Base-by-base conservation (phyloP, 768 basidiomycete genomes). In the Russula vinacea region DNA sequence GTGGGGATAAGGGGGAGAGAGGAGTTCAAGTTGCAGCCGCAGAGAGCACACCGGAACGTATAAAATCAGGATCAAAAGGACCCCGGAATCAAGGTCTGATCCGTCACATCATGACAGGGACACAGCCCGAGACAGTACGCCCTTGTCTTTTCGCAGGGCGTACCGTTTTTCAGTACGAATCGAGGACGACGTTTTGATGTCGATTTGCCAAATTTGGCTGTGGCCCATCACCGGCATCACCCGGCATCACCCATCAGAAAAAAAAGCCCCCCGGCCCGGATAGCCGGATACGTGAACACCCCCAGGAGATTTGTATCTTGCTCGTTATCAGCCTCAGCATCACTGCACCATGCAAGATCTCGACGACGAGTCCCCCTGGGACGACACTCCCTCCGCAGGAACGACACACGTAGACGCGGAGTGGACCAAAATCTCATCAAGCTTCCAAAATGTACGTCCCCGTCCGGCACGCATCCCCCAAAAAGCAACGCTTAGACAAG, bases 351-450 rank as follows among this genome's bases (percentile, higher is more conserved):
- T 29, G 1, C 62, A 55, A 26, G 35, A 55, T 9, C 9, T 10
- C 9, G 49, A 62, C 9, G 49, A 62, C 22, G 56, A 62, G 3
- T 62, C 62, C 1, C 62, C 62, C 8, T 62, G 62, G 62, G 62
- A 56, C 5, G 62, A 62, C 26, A 7, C 49, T 0, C n/a, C 37
- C 13, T 9, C 37, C 40, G 39, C 47, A 11, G n/a, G 24, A 1
- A 10, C 10, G 24, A 5, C 59, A 11, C 64, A 60, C 53, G 32
- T 49, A 29, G 64, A 65, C 32, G 73, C 78, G 3, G 88, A 91
- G 70, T 91, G 89, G 90, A 72, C 77, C 17, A 87, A 80, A 68
- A 79, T 92, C 58, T 83, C 87, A 0, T 79, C 80, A 1, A 83
- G 85, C 40, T 92, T 90, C 73, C 87, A 84, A 22, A 90, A 87